Evolutionary conservation across 2,329 filamentous ascomycete genomes (phyloP), one percentile per base, ranked within the genome.

Genomic region (Exophiala viscosa): DNA sequence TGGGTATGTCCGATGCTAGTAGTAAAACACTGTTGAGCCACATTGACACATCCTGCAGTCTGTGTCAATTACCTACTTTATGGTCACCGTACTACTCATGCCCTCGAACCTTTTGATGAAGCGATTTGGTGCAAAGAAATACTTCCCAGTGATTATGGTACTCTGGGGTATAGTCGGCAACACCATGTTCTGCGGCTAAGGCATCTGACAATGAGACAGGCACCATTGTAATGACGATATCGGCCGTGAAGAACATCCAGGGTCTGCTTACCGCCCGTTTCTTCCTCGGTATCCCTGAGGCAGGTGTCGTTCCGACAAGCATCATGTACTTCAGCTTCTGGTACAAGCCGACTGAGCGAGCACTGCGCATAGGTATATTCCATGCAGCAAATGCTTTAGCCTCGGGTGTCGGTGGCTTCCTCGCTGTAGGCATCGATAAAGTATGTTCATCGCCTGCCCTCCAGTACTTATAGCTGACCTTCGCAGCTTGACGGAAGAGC

Each of bases 91-190:
- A 7, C 42, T 59, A 11, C 48, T 62, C 13, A 44, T 62, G 20
- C 60, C 60, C 7, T 58, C 58, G 18, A 60, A 55, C 36, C 53
- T 62, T 9, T 34, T 59, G 18, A 50, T 62, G 56, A 62, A 62
- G 57, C 55, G 46, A 33, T 39, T 60, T 28, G 57, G 53, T 15
- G 60, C 49, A 2, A 62, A 60, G 42, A 31, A 36, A 14, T 56
- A 53, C 23, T 56, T 81, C 28, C 75, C 77, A 4, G 69, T 65
- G 52, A 76, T 80, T 60, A 79, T 76, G 70, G 50, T 73, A 35
- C 59, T 63, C 51, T 66, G 68, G 66, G 63, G 63, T 34, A 49
- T 4, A 20, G 23, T 20, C 10, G 15, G 13, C 15, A 20, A 15
- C 10, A 36, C 14, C 34, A 13, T 15, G 11, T 36, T 36, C 34